A percentile compares a stretch with the other conserved stretches of the same genome.
phyloP scores from a whole-genome alignment of 305 asterid species.

The Fraxinus paxiana region DNA sequence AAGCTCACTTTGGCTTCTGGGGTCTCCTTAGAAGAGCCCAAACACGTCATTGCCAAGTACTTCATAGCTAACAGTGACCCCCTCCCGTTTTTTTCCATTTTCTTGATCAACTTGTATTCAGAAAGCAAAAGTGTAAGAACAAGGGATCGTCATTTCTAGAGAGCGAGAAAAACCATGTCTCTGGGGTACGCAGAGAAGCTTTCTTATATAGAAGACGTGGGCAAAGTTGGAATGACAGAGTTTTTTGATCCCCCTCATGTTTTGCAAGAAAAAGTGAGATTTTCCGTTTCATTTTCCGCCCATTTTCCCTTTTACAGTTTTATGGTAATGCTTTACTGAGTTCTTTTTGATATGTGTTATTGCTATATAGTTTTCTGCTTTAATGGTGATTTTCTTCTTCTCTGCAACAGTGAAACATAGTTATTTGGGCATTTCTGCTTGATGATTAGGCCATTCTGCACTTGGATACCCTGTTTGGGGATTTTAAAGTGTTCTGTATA shows the following conservation, averaged over 20 bases:
- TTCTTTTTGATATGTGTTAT: background rate
- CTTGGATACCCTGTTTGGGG: conserved; percentile 19
- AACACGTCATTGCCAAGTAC: conserved; percentile 11
- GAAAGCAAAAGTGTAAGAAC: background rate
- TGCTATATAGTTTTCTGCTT: conserved; percentile 8
- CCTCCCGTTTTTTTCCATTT: conserved; percentile 7
- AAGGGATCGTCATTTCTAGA: conserved; percentile 1
- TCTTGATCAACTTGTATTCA: conserved; percentile 35
- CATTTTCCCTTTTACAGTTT: background rate
- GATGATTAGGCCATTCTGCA: background rate
- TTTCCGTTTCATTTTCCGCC: background rate
- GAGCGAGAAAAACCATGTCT: conserved; percentile 50
- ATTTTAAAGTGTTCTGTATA: conserved; percentile 18
- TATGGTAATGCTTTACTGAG: conserved; percentile 12
- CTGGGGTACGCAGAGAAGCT: conserved; percentile 94
- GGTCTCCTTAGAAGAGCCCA: background rate
- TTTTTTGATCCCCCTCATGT: conserved; percentile 65
- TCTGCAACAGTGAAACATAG: conserved; percentile 15
- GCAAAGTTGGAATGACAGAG: conserved; percentile 94
- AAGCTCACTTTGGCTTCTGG: background rate
- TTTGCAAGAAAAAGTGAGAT: conserved; percentile 65
- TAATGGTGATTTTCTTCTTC: conserved; percentile 23
- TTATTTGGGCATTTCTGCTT: conserved; percentile 17
- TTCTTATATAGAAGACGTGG: conserved; percentile 85
- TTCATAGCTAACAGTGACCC: conserved; percentile 12